Evolutionary conservation across 345 rosid genomes (phyloP), one percentile per base, ranked within the genome.

Genomic region (Arabidopsis suecica): DNA sequence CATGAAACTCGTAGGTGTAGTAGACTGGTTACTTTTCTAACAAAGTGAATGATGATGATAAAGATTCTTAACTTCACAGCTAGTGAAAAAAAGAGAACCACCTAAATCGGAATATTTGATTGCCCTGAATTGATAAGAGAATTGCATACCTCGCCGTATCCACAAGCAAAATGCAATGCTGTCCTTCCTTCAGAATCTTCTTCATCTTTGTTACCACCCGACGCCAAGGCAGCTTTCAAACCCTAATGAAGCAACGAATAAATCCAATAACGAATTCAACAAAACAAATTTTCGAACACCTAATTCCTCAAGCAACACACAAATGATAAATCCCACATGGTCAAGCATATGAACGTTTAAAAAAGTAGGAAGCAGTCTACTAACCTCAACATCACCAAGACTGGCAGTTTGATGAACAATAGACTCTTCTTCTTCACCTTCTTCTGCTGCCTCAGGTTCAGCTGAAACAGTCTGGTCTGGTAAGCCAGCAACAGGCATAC

Each of bases 101-200:
- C 0, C 59, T 23, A 76, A 8, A 47, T 6, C 18, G 0, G n/a
- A 45, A 36, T 25, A 34, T 58, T 56, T 38, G 30, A 40, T 47
- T 23, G 1, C 59, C 48, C 34, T 42, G 62, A 9, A 59, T 18
- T 32, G 56, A 51, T 50, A 68, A 49, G 13, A 51, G 34, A 73
- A 22, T 60, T 70, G 64, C 75, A 65, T 86, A 95, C 99, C 98
- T 95, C 99, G 36, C 99, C 99, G 60, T 92, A 95, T 78, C 99
- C 99, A 73, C 99, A 95, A 32, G 99, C 89, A 85, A 95, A 95
- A 85, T 95, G 99, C 76, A 95, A 82, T 50, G 99, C 99, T 38
- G 97, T 92, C 82, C 99, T 87, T 77, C 98, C 99, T 80, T 95
- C 99, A 9, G 99, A 87, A 86, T 95, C 99, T 81, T 86, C 98